Base-by-base conservation (phyloP, 2,329 filamentous ascomycete species). In the Fusarium marasasianum region DNA sequence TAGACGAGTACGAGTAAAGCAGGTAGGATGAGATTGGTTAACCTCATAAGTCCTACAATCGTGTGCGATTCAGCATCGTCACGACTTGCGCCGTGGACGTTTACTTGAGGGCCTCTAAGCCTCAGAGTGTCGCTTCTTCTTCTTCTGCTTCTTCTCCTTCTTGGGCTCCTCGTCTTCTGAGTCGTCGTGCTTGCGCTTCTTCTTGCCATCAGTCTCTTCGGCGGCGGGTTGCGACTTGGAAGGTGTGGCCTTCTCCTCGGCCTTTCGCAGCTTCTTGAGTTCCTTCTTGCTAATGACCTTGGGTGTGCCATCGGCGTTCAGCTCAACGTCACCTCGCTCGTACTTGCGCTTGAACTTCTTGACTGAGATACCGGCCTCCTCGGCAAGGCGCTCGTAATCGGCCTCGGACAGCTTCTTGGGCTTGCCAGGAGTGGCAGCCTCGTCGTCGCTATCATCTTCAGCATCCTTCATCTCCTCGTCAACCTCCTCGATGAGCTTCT, bases 271-370 rank as follows among this genome's bases (percentile, higher is more conserved):
- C 86, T 93, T 93, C 88, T 94, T 94, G 78, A 92, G 82, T 53
- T 93, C 91, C 85, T 94, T 94, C 87, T 94, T 94, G 86, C 90
- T 93, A 77, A 91, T 83, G 8, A 93, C 86, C 76, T 89, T 87
- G 45, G 92, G 90, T 58, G 87, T 91, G 65, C 92, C 92, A 70
- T 93, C 89, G 18, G 85, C 84, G 76, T 87, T 87, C 73, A 94
- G 84, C 80, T 90, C 86, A 73, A 95, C 92, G 79, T 94, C 92
- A 43, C 93, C 93, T 71, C 91, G 89, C 83, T 93, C 92, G 75
- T 91, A 91, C 87, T 94, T 94, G 81, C 91, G 88, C 86, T 93
- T 91, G 85, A 94, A 95, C 84, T 94, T 92, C 85, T 90, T 90
- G 61, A 93, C 89, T 13, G 91, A 93, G 67, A 95, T 86, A 70